Evolutionary conservation across 768 basidiomycete species (phyloP).

Genomic region (Leccinellum rugosiceps): DNA sequence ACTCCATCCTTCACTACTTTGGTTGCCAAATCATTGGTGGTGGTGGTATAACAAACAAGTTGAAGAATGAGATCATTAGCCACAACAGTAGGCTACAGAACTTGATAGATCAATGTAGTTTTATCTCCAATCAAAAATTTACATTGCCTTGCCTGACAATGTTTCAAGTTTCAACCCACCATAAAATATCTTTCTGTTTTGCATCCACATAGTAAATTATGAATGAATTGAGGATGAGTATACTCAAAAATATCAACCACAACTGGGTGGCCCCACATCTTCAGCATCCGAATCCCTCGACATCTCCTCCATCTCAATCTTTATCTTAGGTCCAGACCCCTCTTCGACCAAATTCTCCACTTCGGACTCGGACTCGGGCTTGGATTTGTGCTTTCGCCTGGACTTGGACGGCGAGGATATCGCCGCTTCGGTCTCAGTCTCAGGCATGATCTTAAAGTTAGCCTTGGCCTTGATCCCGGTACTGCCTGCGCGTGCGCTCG

Average conservation of each 20-base stretch:
- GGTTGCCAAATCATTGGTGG: not conserved
- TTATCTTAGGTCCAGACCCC: not conserved
- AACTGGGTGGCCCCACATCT: not conserved
- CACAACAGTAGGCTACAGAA: no score
- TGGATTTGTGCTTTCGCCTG: not conserved
- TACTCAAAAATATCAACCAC: no score
- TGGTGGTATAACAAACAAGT: no score
- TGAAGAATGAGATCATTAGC: no score
- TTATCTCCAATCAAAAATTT: no score
- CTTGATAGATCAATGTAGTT: no score
- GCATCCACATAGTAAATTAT: no score
- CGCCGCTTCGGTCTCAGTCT: constrained; percentile 25
- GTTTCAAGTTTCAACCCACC: no score
- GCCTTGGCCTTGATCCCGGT: constrained; percentile 16
- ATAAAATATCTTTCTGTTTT: no score
- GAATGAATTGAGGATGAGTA: no score
- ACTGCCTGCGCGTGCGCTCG: constrained; percentile 48
- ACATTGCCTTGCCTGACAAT: no score
- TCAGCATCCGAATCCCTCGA: not conserved
- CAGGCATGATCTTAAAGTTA: constrained; percentile 34
- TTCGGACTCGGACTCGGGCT: not conserved
- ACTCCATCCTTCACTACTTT: not conserved
- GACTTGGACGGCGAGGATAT: not conserved
- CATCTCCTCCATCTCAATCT: not conserved
- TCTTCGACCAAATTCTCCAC: not conserved